These are phyloP conservation scores for Xylariaceae sp. DNA, from an alignment of 2,329 filamentous ascomycete genomes.

Conservation along the genomic window DNA sequence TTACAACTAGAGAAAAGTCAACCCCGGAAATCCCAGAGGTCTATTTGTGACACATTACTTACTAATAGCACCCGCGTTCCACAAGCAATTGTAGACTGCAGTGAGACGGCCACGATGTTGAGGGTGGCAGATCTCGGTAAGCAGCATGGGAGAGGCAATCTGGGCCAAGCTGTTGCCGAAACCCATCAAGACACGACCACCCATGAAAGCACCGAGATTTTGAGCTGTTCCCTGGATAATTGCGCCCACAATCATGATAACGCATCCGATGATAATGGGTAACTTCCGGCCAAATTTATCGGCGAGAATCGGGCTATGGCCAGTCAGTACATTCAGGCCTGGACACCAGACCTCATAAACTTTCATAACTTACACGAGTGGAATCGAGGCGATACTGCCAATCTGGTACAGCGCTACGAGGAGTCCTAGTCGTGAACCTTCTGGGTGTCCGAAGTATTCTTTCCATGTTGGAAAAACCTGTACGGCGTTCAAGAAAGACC, in stretches of 20 bases:
- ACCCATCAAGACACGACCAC: conserved; percentile 53
- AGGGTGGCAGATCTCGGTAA: conserved; percentile 50
- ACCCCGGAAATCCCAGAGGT: background rate
- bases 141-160: conserved; percentile 46
- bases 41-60: conserved; percentile 4
- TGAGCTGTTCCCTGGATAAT: conserved; percentile 50
- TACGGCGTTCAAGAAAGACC: conserved; percentile 41
- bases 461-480: conserved; percentile 42
- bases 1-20: conserved; percentile 31
- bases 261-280: conserved; percentile 46
- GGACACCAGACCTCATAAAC: background rate
- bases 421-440: conserved; percentile 43
- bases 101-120: conserved; percentile 51
- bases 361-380: conserved; percentile 42
- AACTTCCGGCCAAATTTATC: conserved; percentile 44
- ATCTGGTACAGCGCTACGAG: conserved; percentile 57
- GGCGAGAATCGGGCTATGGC: conserved; percentile 42
- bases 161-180: conserved; percentile 52
- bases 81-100: conserved; percentile 51
- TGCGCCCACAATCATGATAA: conserved; percentile 50
- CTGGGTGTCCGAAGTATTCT: conserved; percentile 42
- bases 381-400: conserved; percentile 52
- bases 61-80: conserved; percentile 38
- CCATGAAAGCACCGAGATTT: conserved; percentile 43
- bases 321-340: conserved; percentile 6